Percentiles rank a stretch among this genome's conserved stretches.
Evolutionary conservation across 331 rosid genomes (phyloP).

Genomic region (Malus hybrid): DNA sequence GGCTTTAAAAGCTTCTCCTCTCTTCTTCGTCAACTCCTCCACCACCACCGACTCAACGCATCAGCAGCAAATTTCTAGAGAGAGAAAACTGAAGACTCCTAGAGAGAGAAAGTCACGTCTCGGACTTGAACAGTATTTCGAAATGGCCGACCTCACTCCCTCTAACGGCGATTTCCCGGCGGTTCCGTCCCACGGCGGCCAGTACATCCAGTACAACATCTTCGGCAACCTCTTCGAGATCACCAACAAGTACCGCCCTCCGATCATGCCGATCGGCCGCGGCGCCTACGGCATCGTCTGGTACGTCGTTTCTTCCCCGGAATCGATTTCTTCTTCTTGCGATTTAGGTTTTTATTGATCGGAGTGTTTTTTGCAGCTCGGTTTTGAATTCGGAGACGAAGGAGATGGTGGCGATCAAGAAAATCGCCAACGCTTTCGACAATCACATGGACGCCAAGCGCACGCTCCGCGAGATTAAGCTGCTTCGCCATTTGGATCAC

Average conservation of each 20-base stretch:
- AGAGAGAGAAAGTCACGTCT: conserved; percentile 2
- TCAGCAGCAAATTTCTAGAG: neutral
- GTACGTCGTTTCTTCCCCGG: conserved; percentile 23
- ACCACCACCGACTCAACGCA: neutral
- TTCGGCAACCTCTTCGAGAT: conserved; percentile 87
- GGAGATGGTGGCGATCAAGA: conserved; percentile 91
- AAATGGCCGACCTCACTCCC: conserved; percentile 52
- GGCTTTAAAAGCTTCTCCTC: neutral
- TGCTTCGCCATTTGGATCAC: conserved; percentile 89
- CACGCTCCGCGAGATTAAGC: conserved; percentile 97
- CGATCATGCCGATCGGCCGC: conserved; percentile 91
- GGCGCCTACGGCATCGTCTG: conserved; percentile 98
- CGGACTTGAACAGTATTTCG: neutral
- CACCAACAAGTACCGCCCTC: conserved; percentile 79
- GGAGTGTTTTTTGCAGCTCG: conserved; percentile 42
- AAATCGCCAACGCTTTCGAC: conserved; percentile 88
- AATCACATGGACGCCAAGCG: conserved; percentile 98
- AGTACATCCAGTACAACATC: conserved; percentile 68
- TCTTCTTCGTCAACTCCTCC: neutral
- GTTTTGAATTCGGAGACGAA: conserved; percentile 81
- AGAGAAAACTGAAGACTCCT: neutral
- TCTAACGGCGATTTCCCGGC: conserved; percentile 54
- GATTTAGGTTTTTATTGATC: neutral
- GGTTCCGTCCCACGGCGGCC: conserved; percentile 68
- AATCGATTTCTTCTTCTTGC: neutral